phyloP scores from a whole-genome alignment of 2,329 filamentous ascomycete species.

The Fusarium nodosum region DNA sequence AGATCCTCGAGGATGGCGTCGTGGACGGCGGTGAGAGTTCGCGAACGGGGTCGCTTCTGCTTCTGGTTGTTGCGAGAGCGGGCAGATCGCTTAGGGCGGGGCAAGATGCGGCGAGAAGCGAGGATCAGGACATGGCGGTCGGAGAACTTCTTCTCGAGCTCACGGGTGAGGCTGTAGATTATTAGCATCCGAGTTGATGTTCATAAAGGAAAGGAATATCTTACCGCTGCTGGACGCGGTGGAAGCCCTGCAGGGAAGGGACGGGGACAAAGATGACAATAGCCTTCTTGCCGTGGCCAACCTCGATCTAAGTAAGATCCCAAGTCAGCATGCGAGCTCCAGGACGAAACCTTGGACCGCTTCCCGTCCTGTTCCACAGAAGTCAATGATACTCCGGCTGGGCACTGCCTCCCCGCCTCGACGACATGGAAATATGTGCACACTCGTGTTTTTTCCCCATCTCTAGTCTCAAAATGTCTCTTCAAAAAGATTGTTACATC shows the following conservation, averaged over 20 bases:
- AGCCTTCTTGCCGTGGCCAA: slow-evolving; percentile 99
- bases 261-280: slow-evolving; percentile 99
- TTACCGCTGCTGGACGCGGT: slow-evolving; percentile 99
- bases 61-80: slow-evolving; percentile 96
- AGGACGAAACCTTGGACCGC: slow-evolving; percentile 79
- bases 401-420: slow-evolving; percentile 49
- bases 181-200: slow-evolving; percentile 33
- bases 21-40: slow-evolving; percentile 98
- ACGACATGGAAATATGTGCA: slow-evolving; percentile 37
- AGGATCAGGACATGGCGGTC: slow-evolving; percentile 99
- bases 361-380: slow-evolving; percentile 78
- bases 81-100: slow-evolving; percentile 97
- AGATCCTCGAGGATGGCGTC: slow-evolving; percentile 98
- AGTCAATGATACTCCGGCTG: slow-evolving; percentile 58
- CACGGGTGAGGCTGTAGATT: slow-evolving; percentile 87
- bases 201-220: slow-evolving; percentile 52
- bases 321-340: slow-evolving; percentile 84
- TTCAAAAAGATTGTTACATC: slow-evolving; percentile 39
- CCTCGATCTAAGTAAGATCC: slow-evolving; percentile 89
- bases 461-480: slow-evolving; percentile 13
- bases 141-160: slow-evolving; percentile 99
- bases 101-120: slow-evolving; percentile 97
- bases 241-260: slow-evolving; percentile 97
- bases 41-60: slow-evolving; percentile 98
- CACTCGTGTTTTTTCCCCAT: slow-evolving; percentile 12